Evolutionary conservation across 768 basidiomycete genomes (phyloP).

Genomic region (Tricholoma matsutake): DNA sequence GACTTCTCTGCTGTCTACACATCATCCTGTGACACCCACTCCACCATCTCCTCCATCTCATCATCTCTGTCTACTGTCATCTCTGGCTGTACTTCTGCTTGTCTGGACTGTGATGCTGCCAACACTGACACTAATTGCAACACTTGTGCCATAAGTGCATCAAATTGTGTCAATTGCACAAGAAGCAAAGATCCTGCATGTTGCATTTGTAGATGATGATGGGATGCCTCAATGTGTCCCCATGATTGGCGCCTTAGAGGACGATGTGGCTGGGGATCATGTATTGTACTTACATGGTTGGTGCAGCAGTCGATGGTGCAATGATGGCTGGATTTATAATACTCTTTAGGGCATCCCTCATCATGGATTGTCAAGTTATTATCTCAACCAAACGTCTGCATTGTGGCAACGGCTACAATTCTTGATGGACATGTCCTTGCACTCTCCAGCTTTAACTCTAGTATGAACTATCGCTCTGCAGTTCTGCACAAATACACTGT

Average conservation of each 20-base stretch:
- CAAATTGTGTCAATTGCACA: background rate
- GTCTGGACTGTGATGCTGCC: no score
- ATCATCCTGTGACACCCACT: no score
- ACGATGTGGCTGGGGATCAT: background rate
- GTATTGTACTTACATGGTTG: background rate
- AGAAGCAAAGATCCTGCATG: background rate
- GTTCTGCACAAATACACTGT: background rate
- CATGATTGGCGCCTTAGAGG: background rate
- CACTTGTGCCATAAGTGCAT: no score
- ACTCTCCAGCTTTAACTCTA: background rate
- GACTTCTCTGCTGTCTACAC: no score
- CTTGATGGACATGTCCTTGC: background rate
- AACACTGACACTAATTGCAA: no score
- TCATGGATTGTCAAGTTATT: background rate
- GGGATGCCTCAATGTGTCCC: background rate
- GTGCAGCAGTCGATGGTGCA: background rate
- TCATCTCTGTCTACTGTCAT: no score
- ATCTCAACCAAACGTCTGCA: background rate
- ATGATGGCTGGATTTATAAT: background rate
- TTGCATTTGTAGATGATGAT: background rate
- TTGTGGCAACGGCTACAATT: background rate
- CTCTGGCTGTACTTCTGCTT: no score
- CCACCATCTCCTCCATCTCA: no score
- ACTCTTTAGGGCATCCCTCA: background rate
- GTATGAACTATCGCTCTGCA: constrained; percentile 1